Percentiles rank a stretch among this genome's conserved stretches.
phyloP scores from a whole-genome alignment of 805 yeast genomes.

The Kuraishia piskuri region DNA sequence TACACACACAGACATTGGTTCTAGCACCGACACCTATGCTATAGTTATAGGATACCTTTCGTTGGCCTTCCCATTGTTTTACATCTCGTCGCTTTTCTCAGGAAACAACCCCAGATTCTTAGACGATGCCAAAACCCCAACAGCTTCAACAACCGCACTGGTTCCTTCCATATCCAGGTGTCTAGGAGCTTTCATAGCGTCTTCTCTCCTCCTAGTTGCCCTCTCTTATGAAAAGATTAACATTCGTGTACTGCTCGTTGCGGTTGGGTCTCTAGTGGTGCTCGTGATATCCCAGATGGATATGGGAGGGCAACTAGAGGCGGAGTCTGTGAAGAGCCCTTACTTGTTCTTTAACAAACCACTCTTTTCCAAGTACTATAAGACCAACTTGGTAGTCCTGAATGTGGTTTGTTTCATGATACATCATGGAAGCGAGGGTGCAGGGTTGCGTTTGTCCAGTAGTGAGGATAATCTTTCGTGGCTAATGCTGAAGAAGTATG shows the following conservation, averaged over 20 bases:
- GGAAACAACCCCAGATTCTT: neutral
- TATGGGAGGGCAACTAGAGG: slow-evolving; percentile 1
- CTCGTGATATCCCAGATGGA: slow-evolving; percentile 21
- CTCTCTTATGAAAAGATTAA: slow-evolving; percentile 7
- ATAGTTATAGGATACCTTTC: slow-evolving; percentile 1
- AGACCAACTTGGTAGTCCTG: slow-evolving; percentile 14
- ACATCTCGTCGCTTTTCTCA: neutral
- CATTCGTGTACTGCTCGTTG: slow-evolving; percentile 20
- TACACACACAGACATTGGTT: slow-evolving; percentile 5
- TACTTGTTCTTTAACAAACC: slow-evolving; percentile 15
- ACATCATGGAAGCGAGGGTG: slow-evolving; percentile 5
- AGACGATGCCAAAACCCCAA: neutral
- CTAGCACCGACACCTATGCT: slow-evolving; percentile 1
- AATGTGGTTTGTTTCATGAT: slow-evolving; percentile 8
- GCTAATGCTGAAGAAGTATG: neutral
- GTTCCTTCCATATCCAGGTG: neutral
- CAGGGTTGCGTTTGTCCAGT: neutral
- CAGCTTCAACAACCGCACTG: neutral
- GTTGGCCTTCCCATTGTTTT: neutral
- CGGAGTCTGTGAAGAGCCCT: slow-evolving; percentile 6
- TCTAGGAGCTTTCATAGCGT: neutral
- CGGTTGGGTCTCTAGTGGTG: slow-evolving; percentile 20
- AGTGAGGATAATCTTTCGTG: neutral
- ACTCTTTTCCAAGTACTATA: slow-evolving; percentile 14
- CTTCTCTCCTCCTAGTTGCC: neutral